A percentile compares a stretch with the other conserved stretches of the same genome.
phyloP scores from a whole-genome alignment of 352 stramenopile genomes.

The Phytophthora pisi region DNA sequence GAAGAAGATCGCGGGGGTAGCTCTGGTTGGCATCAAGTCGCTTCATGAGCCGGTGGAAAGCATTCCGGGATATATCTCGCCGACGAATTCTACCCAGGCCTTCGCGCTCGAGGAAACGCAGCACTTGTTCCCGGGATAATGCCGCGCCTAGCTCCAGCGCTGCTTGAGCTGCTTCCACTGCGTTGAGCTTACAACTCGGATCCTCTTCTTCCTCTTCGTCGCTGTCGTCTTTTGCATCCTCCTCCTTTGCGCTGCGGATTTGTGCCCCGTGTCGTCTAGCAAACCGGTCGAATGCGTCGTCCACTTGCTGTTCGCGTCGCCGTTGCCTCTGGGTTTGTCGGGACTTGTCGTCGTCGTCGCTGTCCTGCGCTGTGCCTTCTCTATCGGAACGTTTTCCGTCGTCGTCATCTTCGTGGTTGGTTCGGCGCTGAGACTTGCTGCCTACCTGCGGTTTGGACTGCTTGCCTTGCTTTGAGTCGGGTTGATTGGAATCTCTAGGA shows the following conservation, averaged over 20 bases:
- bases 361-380: constrained; percentile 42
- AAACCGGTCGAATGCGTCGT: constrained; percentile 41
- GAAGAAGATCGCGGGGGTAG: constrained; percentile 28
- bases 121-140: constrained; percentile 63
- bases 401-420: constrained; percentile 7
- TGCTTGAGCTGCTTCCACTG: constrained; percentile 67
- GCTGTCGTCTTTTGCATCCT: constrained; percentile 25
- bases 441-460: neutral
- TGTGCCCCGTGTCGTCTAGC: constrained; percentile 7
- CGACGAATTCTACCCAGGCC: constrained; percentile 46
- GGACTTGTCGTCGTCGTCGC: constrained; percentile 25
- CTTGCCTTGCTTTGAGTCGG: neutral
- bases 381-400: constrained; percentile 19
- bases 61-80: constrained; percentile 37
- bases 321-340: constrained; percentile 12
- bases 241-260: neutral
- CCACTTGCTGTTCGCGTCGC: constrained; percentile 31
- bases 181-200: constrained; percentile 30
- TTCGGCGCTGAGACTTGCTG: constrained; percentile 1
- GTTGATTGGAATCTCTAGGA: neutral
- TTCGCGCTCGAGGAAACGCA: constrained; percentile 61
- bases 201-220: constrained; percentile 37
- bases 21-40: constrained; percentile 44
- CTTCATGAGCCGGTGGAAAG: constrained; percentile 47
- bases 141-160: constrained; percentile 69